Base-by-base conservation (phyloP, 495 filamentous ascomycete species). In the Podospora comata region DNA sequence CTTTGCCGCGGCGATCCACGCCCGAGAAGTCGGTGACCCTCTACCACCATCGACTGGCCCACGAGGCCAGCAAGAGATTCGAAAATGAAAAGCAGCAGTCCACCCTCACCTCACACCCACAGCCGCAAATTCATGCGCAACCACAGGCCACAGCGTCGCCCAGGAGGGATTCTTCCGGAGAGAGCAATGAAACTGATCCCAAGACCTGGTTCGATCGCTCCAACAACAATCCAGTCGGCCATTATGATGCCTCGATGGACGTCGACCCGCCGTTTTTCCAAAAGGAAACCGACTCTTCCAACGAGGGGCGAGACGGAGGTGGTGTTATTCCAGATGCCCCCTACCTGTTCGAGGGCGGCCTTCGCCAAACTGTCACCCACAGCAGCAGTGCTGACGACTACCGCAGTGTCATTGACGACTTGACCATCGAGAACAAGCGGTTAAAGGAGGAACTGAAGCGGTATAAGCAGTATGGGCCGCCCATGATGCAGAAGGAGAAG, bases 391-490 rank as follows among this genome's bases (percentile, higher is more conserved):
- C 79, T 62, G 87, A 86, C 55, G 86, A 87, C 68, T 89, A 82
- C 65, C 80, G 88, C 61, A 86, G 87, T 68, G 87, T 92, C 39
- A 91, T 92, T 56, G 89, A 91, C 69, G 90, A 92, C 72, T 74
- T 92, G 63, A 92, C 89, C 0, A 78, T 91, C 44, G 87, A 90
- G 71, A 91, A 90, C 76, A 85, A 91, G 72, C 87, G 85, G 67
- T 75, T 94, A 62, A 92, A 88, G 77, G 85, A 86, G 69, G 88
- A 86, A 71, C 68, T 94, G 67, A 87, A 81, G 72, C 86, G 87
- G 65, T 90, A 90, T 68, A 88, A 90, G 74, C 86, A 84, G 60
- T 74, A 86, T 66, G 85, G 89, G 15, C 85, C 86, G 39, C 79
- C 85, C 39, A 83, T 86, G 68, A 76, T 92, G 64, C 75, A 77